Percentiles rank a stretch among this genome's conserved stretches.
Conservation (phyloP, 2,329 filamentous ascomycete species). For the Xylaria arbuscula region DNA sequence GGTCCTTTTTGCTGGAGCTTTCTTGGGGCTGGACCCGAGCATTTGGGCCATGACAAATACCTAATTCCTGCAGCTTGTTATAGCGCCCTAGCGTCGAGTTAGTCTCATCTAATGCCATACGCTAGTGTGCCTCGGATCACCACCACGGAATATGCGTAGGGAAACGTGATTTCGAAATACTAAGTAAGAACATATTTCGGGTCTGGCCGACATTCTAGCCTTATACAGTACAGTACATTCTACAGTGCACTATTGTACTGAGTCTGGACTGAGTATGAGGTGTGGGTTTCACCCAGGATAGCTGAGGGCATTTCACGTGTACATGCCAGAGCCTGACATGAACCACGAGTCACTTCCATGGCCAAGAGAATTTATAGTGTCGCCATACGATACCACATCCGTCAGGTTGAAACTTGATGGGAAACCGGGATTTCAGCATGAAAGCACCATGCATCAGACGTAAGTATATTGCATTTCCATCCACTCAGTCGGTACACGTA, state of each 20-base stretch:
- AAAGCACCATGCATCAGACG: constrained; percentile 2
- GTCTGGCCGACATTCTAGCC: constrained; percentile 1
- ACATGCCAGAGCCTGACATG: neutral
- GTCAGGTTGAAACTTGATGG: neutral
- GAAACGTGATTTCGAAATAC: neutral
- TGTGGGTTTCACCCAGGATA: neutral
- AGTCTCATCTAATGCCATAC: neutral
- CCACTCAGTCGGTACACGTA: neutral
- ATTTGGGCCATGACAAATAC: constrained; percentile 38
- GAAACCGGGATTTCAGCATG: constrained; percentile 1
- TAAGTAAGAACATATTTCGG: constrained; percentile 6
- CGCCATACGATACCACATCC: neutral
- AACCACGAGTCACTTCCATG: neutral
- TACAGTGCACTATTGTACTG: neutral
- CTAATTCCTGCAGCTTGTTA: constrained; percentile 10
- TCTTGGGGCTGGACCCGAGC: constrained; percentile 30
- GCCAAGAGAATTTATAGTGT: neutral
- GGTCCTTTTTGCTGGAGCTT: constrained; percentile 2
- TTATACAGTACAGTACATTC: neutral
- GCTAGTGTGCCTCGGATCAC: neutral
- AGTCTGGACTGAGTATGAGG: neutral
- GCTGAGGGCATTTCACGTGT: neutral
- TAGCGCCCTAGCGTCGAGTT: neutral
- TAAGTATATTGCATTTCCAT: neutral
- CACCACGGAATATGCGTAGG: neutral